Base-by-base conservation (phyloP, 2,329 filamentous ascomycete genomes). In the Lecanicillium sp. region DNA sequence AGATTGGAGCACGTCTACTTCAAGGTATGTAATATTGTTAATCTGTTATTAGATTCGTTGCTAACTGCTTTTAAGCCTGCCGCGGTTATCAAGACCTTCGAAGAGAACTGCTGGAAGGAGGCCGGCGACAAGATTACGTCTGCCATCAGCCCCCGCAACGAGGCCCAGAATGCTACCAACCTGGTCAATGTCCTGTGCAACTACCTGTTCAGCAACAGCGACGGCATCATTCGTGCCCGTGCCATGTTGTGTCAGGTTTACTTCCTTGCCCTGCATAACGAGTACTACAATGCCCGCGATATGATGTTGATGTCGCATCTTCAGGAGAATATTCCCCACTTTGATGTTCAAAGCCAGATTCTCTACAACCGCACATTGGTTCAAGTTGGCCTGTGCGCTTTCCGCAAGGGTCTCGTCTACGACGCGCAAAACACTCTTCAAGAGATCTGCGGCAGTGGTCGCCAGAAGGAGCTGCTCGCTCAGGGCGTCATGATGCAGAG, bases 281-380 rank as follows among this genome's bases (percentile, higher is more conserved):
- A 95, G 54, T 98, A 96, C 75, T 96, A 95, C 76, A 87, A 85
- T 66, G 85, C 92, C 55, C 85, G 92, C 50, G 94, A 98, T 64
- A 90, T 98, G 84, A 94, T 96, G 83, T 79, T 98, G 63, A 98
- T 98, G 88, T 98, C 92, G 14, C 92, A 98, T 70, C 71, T 98
- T 58, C 90, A 95, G 59, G 92, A 98, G 71, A 94, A 85, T 40
- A 98, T 98, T 60, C 77, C 78, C 67, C 94, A 85, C 67, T 98
- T 98, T 57, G 92, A 98, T 56, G 85, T 98, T 51, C 87, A 83
- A 68, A 94, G 87, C 40, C 92, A 98, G 67, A 98, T 98, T 46
- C 81, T 98, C 42, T 98, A 94, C 80, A 98, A 98, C 77, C 81
- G 92, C 50, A 95, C 92, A 2, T 76, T 98, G 25, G 94, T 96